These are phyloP conservation scores for Lachancea quebecensis DNA, from an alignment of 805 yeast species.

Conservation along the genomic window DNA sequence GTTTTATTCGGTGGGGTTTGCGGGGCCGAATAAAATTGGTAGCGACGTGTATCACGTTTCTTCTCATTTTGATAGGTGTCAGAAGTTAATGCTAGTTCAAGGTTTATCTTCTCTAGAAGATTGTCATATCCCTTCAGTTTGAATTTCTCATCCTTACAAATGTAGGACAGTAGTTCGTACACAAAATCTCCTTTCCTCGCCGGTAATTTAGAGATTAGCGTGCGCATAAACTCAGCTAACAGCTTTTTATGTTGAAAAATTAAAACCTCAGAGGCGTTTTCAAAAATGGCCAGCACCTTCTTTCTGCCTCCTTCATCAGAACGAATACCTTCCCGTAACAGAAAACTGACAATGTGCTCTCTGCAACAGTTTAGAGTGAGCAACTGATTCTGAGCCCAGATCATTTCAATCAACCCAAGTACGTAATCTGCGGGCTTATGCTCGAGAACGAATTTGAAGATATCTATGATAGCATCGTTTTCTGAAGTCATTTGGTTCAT, in stretches of 20 bases:
- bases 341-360: not conserved
- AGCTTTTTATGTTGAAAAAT: slow-evolving; percentile 1
- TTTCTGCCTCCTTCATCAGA: not conserved
- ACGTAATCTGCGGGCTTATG: not conserved
- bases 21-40: not conserved
- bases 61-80: not conserved
- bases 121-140: slow-evolving; percentile 2
- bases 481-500: too few species aligned
- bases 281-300: not conserved
- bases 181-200: not conserved
- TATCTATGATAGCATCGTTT: too few species aligned
- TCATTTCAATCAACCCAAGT: not conserved
- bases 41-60: not conserved
- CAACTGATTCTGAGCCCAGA: not conserved
- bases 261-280: not conserved
- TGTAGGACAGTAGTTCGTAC: slow-evolving; percentile 2
- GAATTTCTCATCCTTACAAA: slow-evolving; percentile 1
- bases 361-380: not conserved
- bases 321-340: not conserved
- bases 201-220: not conserved
- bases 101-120: not conserved
- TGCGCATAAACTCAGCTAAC: not conserved
- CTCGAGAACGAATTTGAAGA: not conserved
- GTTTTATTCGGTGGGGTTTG: not conserved
- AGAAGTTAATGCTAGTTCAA: too few species aligned